phyloP scores from a whole-genome alignment of 108 stramenopile genomes.

The Mediolabrus comicus region DNA sequence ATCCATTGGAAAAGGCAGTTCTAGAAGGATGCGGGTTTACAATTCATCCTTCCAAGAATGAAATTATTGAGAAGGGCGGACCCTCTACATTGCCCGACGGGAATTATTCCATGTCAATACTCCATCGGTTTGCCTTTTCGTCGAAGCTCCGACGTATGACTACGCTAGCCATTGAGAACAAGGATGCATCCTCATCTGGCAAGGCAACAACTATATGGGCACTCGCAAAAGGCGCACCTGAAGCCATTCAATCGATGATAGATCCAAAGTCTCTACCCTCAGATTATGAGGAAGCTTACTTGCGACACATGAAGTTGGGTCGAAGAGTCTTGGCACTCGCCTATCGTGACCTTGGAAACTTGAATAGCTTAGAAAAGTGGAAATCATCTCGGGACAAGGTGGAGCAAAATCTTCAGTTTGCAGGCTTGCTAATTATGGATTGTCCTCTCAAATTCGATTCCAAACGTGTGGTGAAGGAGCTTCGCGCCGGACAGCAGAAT shows the following conservation, averaged over 20 bases:
- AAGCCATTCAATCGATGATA: slow-evolving; percentile 73
- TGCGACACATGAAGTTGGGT: slow-evolving; percentile 83
- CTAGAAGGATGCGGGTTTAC: slow-evolving; percentile 79
- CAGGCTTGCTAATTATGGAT: slow-evolving; percentile 92
- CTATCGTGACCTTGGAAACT: slow-evolving; percentile 44
- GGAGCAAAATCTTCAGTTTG: slow-evolving; percentile 80
- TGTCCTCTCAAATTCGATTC: slow-evolving; percentile 94
- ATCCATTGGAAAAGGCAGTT: slow-evolving; percentile 94
- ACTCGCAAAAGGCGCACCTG: slow-evolving; percentile 95
- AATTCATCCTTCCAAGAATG: slow-evolving; percentile 48
- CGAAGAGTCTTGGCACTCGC: slow-evolving; percentile 88
- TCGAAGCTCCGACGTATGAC: slow-evolving; percentile 90
- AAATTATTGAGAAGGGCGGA: slow-evolving; percentile 12
- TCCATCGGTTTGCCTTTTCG: slow-evolving; percentile 83
- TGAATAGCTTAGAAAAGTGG: slow-evolving; percentile 26
- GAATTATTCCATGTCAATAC: slow-evolving; percentile 27
- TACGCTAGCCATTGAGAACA: slow-evolving; percentile 54
- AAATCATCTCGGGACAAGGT: slow-evolving; percentile 49
- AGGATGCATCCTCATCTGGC: slow-evolving; percentile 19
- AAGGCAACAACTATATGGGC: slow-evolving; percentile 41
- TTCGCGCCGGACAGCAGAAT: slow-evolving; percentile 64
- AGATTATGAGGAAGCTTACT: slow-evolving; percentile 74
- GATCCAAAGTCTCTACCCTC: slow-evolving; percentile 59
- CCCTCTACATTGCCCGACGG: neutral
- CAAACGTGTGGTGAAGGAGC: slow-evolving; percentile 75